These are phyloP conservation scores for Aspergillus piperis DNA, from an alignment of 2,329 filamentous ascomycete species.

Conservation along the genomic window DNA sequence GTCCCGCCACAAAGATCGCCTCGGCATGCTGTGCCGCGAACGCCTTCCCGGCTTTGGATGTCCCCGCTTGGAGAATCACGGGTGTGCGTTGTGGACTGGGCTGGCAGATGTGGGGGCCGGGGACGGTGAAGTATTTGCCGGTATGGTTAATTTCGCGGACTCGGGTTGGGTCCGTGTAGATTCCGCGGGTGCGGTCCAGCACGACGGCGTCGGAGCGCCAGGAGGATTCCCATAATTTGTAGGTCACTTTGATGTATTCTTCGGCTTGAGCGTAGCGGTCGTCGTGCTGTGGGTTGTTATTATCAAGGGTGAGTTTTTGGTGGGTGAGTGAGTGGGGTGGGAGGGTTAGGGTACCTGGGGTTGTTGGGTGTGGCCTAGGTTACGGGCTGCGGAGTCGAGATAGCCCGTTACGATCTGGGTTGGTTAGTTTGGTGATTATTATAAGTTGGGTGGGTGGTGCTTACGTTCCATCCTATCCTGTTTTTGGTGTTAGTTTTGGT, in stretches of 20 bases:
- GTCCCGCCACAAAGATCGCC: constrained; percentile 68
- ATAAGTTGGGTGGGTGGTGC: constrained; percentile 13
- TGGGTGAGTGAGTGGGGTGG: no score
- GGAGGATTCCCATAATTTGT: constrained; percentile 68
- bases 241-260: constrained; percentile 65
- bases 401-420: constrained; percentile 66
- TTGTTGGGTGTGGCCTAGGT: constrained; percentile 61
- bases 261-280: constrained; percentile 65
- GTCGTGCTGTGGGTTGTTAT: constrained; percentile 54
- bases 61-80: constrained; percentile 69
- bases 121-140: constrained; percentile 64
- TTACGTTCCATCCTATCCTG: constrained; percentile 59
- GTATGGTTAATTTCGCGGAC: constrained; percentile 67
- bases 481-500: constrained; percentile 1
- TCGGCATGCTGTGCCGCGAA: constrained; percentile 73
- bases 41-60: constrained; percentile 63
- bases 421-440: neutral
- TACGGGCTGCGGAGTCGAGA: constrained; percentile 65
- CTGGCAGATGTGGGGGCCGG: constrained; percentile 66
- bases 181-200: constrained; percentile 57
- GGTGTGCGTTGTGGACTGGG: constrained; percentile 69
- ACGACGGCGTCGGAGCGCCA: constrained; percentile 69
- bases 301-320: neutral
- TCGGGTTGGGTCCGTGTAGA: constrained; percentile 61
- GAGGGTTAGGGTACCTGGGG: constrained; percentile 33